Percentiles rank a stretch among this genome's conserved stretches.
These are phyloP conservation scores for Wallacemonas sp. DNA, from an alignment of 208 protist genomes.

Conservation along the genomic window DNA sequence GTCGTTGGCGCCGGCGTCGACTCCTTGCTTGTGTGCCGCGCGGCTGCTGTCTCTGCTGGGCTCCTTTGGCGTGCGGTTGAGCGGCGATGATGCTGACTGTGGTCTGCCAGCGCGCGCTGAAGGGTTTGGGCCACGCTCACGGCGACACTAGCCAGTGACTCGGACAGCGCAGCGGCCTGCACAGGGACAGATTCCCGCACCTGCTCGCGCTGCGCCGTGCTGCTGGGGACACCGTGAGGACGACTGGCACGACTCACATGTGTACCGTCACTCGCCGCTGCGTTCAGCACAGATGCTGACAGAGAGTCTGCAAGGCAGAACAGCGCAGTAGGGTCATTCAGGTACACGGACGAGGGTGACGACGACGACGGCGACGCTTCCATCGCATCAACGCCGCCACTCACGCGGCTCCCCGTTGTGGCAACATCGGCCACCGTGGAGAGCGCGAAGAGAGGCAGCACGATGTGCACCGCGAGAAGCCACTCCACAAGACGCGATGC, in stretches of 20 bases:
- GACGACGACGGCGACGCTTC: background rate
- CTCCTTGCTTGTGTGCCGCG: too few species aligned
- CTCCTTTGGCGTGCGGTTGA: background rate
- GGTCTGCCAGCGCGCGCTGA: constrained; percentile 32
- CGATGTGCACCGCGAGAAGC: background rate
- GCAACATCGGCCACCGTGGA: background rate
- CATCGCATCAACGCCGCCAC: background rate
- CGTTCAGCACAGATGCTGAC: background rate
- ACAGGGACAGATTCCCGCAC: background rate
- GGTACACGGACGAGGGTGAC: background rate
- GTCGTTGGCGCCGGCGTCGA: too few species aligned
- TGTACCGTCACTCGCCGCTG: too few species aligned
- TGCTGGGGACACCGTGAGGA: too few species aligned
- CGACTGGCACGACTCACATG: too few species aligned
- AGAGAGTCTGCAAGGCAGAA: constrained; percentile 28
- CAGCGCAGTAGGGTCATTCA: constrained; percentile 30
- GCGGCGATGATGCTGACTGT: constrained; percentile 8
- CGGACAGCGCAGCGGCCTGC: constrained; percentile 22
- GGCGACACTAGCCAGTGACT: constrained; percentile 41
- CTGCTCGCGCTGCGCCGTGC: too few species aligned
- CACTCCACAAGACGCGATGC: background rate
- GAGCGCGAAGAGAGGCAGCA: constrained; percentile 5
- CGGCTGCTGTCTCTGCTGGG: background rate
- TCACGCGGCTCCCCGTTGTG: background rate
- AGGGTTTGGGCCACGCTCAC: constrained; percentile 32